Percentiles rank a stretch among this genome's conserved stretches.
Evolutionary conservation across 2,329 filamentous ascomycete species (phyloP).

Genomic region (Phialophora macrospora): DNA sequence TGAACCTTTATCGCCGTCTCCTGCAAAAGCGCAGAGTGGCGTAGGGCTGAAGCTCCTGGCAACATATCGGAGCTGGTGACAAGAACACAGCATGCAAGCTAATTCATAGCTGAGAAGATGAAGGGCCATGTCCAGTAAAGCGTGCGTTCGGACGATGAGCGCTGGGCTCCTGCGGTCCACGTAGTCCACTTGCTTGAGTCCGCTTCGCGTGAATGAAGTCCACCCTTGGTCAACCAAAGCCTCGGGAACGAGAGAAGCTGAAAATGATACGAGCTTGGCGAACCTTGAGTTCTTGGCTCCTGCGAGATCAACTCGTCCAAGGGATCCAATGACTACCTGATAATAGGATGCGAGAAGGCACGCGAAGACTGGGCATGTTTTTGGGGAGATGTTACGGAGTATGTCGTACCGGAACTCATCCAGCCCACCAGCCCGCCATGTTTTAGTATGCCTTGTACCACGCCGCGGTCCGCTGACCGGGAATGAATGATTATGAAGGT

Average conservation of each 20-base stretch:
- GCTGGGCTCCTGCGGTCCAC: not conserved
- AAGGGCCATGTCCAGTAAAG: not conserved
- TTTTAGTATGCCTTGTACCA: not conserved
- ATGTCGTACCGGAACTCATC: not conserved
- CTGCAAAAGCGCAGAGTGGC: not conserved
- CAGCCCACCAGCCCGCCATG: not conserved
- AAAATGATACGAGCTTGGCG: not conserved
- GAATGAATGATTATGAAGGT: not conserved
- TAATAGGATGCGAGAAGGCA: not conserved
- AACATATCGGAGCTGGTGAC: not conserved
- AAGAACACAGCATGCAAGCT: not conserved
- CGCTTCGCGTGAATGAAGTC: not conserved
- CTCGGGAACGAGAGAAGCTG: not conserved
- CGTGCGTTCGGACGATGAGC: not conserved
- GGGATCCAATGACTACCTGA: not conserved
- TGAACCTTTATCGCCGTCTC: not conserved
- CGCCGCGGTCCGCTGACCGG: not conserved
- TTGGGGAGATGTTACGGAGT: not conserved
- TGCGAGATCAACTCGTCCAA: not conserved
- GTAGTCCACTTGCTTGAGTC: not conserved
- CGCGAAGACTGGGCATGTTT: not conserved
- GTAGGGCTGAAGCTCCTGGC: conserved; percentile 2
- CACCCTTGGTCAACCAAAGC: not conserved
- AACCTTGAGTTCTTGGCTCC: conserved; percentile 2
- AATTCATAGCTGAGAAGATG: not conserved